Evolutionary conservation across 345 rosid genomes (phyloP), one percentile per base, ranked within the genome.

Genomic region (Linum trigynum): DNA sequence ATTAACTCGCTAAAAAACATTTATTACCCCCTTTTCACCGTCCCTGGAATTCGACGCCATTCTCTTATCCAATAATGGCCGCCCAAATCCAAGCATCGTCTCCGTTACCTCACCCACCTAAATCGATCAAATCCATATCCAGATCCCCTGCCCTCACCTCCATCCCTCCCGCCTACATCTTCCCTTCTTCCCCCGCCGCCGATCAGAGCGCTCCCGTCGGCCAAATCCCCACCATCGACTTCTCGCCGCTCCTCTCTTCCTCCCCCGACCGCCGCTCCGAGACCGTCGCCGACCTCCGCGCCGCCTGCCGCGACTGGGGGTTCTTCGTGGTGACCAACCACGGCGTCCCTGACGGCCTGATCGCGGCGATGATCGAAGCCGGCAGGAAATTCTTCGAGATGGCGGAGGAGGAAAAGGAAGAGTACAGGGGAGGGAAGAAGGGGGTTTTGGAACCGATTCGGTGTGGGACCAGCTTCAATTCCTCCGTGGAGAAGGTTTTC

Each of bases 281-380:
- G 58, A 55, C 39, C 36, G 42, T 83, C 66, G 71, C 50, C 5
- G 73, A 81, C 2, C 79, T 85, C 8, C 82, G 75, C 57, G 75
- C 72, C 59, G 91, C 88, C 60, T 85, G 91, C 39, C 73, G 64
- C 23, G 81, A 81, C 6, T 85, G 82, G 89, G 89, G 89, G 36
- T 82, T 85, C 77, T 85, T 85, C 76, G 74, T 72, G 90, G 89
- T 86, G 65, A 73, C 77, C 39, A 83, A 86, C 51, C 91, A 86
- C 55, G 83, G 79, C 7, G 76, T 83, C 7, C 67, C 77, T 0
- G 78, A 81, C 78, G n/a, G 72, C 2, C 3, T 75, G 36, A 73
- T 79, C 77, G 66, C 68, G 71, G 67, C 51, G 11, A 80, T 82
- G 62, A 62, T 75, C 0, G 79, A 78, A 3, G 69, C 41, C 1